Conservation (phyloP, 1,284 basidiomycete species). For the Papiliotrema flavescens region DNA sequence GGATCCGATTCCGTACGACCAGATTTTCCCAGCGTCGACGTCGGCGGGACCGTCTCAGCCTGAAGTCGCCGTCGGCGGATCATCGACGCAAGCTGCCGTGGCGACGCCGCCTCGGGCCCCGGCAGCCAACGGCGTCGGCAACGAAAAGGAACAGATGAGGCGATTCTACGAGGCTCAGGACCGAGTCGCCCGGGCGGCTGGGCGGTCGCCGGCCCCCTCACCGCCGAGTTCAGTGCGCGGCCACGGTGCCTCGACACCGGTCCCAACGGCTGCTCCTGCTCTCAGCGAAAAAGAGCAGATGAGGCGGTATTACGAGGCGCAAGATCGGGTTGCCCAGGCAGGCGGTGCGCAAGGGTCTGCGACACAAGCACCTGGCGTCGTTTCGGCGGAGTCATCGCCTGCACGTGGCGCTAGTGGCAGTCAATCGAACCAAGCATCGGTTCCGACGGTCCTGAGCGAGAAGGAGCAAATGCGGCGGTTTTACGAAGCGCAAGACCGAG, state of each 20-base stretch:
- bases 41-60: not conserved
- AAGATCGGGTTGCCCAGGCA: slow-evolving; percentile 47
- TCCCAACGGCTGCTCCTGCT: too few species aligned
- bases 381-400: too few species aligned
- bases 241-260: too few species aligned
- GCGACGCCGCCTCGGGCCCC: not conserved
- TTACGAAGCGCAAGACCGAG: slow-evolving; percentile 58
- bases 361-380: too few species aligned
- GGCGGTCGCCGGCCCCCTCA: not conserved
- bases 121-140: not conserved
- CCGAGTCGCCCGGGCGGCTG: slow-evolving; percentile 12
- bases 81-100: not conserved
- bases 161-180: slow-evolving; percentile 59
- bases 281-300: slow-evolving; percentile 37
- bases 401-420: too few species aligned
- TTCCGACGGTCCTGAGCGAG: slow-evolving; percentile 18
- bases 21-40: slow-evolving; percentile 11
- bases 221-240: too few species aligned
- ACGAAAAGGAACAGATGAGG: slow-evolving; percentile 46
- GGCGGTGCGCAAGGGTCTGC: too few species aligned
- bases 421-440: too few species aligned
- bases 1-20: slow-evolving; percentile 14
- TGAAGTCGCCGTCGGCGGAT: not conserved
- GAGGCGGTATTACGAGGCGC: slow-evolving; percentile 54
- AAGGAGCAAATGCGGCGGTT: slow-evolving; percentile 36